A percentile compares a stretch with the other conserved stretches of the same genome.
Evolutionary conservation across 1,284 basidiomycete species (phyloP).

Genomic region (Phaffia rhodozyma): DNA sequence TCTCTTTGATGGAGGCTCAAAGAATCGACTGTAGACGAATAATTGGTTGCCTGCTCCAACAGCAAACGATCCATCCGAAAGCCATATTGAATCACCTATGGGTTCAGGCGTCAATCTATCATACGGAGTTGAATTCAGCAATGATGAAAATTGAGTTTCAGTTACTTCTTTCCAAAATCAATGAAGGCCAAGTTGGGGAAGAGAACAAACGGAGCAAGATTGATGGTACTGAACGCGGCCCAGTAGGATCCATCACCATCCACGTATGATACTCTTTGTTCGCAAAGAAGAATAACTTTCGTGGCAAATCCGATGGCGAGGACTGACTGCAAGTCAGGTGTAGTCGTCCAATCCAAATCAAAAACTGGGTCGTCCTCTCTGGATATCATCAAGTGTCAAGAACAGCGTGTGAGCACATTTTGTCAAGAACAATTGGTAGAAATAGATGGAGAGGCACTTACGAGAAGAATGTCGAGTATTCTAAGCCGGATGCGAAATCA

Average conservation of each 20-base stretch:
- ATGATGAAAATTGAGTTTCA: background rate
- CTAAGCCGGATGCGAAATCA: slow-evolving; percentile 82
- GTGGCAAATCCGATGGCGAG: slow-evolving; percentile 72
- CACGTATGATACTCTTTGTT: slow-evolving; percentile 79
- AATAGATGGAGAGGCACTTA: background rate
- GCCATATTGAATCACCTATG: slow-evolving; percentile 78
- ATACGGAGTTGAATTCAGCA: background rate
- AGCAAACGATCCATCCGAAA: slow-evolving; percentile 62
- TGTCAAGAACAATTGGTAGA: background rate
- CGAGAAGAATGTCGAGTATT: slow-evolving; percentile 49
- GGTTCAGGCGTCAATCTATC: slow-evolving; percentile 53
- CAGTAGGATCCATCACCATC: slow-evolving; percentile 60
- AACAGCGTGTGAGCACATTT: background rate
- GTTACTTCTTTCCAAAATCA: background rate
- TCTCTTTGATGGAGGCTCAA: slow-evolving; percentile 24
- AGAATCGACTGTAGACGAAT: slow-evolving; percentile 45
- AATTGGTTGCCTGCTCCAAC: slow-evolving; percentile 65
- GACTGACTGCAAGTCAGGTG: slow-evolving; percentile 74
- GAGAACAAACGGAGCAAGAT: slow-evolving; percentile 48
- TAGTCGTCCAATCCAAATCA: slow-evolving; percentile 84
- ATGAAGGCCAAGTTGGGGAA: background rate
- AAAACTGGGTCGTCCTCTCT: slow-evolving; percentile 48
- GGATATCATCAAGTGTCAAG: slow-evolving; percentile 18
- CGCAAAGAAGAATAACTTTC: slow-evolving; percentile 66
- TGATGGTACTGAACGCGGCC: slow-evolving; percentile 59